phyloP scores from a whole-genome alignment of 2,329 filamentous ascomycete species.

The Fusarium zealandicum region DNA sequence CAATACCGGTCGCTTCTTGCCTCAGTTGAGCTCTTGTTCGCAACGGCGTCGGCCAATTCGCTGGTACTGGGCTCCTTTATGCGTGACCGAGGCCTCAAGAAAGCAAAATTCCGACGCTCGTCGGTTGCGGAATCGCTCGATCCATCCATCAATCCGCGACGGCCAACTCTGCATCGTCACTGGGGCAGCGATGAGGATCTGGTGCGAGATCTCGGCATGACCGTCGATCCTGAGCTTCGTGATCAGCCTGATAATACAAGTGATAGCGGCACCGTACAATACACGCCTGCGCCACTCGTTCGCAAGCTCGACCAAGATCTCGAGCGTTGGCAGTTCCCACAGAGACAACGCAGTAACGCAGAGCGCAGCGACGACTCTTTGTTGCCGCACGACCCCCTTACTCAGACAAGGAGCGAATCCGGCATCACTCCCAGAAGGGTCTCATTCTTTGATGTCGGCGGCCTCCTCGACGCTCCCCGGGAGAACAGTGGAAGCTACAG shows the following conservation, averaged over 20 bases:
- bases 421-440: conserved; percentile 53
- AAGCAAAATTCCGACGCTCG: conserved; percentile 77
- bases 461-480: conserved; percentile 65
- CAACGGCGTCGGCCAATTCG: conserved; percentile 85
- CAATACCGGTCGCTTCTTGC: conserved; percentile 89
- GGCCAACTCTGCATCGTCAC: conserved; percentile 65
- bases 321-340: conserved; percentile 57
- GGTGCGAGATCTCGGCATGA: conserved; percentile 79
- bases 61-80: conserved; percentile 93
- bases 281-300: conserved; percentile 48
- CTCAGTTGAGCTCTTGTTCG: conserved; percentile 88
- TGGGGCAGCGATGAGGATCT: conserved; percentile 95
- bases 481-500: conserved; percentile 46
- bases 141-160: conserved; percentile 47
- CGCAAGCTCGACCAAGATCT: conserved; percentile 48
- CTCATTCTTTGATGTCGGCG: conserved; percentile 87
- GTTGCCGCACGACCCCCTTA: conserved; percentile 46
- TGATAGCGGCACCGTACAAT: conserved; percentile 43
- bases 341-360: conserved; percentile 47
- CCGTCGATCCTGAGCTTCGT: conserved; percentile 63
- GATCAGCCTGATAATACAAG: conserved; percentile 43
- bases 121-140: conserved; percentile 71
- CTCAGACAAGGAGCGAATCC: conserved; percentile 38
- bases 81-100: conserved; percentile 88
- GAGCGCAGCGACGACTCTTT: conserved; percentile 57